Evolutionary conservation across 768 basidiomycete genomes (phyloP), one percentile per base, ranked within the genome.

Genomic region (Sporobolomyces phaffii): DNA sequence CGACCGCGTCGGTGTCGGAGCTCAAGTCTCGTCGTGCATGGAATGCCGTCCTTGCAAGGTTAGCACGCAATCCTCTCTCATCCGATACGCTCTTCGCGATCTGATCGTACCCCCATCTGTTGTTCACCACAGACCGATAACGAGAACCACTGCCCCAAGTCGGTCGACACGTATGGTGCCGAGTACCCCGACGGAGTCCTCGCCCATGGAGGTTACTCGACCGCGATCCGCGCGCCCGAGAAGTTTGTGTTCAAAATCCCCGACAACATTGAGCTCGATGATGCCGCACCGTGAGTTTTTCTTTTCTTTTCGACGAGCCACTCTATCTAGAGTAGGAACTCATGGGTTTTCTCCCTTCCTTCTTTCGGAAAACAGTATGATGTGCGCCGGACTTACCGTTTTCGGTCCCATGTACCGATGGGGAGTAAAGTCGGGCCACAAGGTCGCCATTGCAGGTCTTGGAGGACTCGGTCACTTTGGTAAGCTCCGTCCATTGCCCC

Each of bases 371-470:
- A 15, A 15, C 47, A 77, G 77, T 24, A 73, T 78, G 65, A 66
- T 77, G 22, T 78, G 78, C 59, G 77, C 73, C 5, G 78, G 78
- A 40, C 52, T 78, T 6, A 80, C 78, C 26, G 76, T 77, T 61
- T 80, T 69, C 75, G 74, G 75, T 14, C 79, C 79, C 1, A 66
- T 79, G 41, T 33, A 54, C 40, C 65, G 69, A 38, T 81, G 84
- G 74, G 83, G 83, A 38, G 75, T 73, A 63, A 84, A 84, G 1
- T 81, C 83, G 2, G 85, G 85, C 24, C 83, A 82, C 77, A 82
- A 80, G 65, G 83, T 87, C 63, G 86, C 84, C 43, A 75, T 87
- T 44, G 79, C 86, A 62, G 86, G 86, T 41, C 80, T 87, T 31
- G 86, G 85, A 41, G 86, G 86, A n/a, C 77, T 86, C 24, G 73